phyloP scores from a whole-genome alignment of 805 yeast genomes.

The Kodamaea leandrae region DNA sequence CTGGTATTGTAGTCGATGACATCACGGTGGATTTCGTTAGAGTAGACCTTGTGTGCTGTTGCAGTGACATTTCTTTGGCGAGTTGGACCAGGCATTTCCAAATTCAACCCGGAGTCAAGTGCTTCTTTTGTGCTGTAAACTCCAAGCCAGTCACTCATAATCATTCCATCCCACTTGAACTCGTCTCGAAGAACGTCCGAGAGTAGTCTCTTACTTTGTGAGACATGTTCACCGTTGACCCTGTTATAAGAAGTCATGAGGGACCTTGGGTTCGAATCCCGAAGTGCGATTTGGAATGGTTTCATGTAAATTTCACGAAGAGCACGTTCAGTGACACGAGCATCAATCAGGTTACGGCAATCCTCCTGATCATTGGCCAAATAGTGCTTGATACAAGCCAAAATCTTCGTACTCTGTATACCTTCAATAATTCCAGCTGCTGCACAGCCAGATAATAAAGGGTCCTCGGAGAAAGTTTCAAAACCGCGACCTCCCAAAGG shows the following conservation, averaged over 20 bases:
- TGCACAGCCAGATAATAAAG: constrained; percentile 44
- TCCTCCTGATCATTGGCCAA: constrained; percentile 64
- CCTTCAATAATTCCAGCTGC: constrained; percentile 56
- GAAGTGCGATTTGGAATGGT: constrained; percentile 60
- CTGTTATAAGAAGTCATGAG: constrained; percentile 65
- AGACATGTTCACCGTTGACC: constrained; percentile 58
- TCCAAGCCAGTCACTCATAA: constrained; percentile 68
- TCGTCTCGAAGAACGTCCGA: constrained; percentile 50
- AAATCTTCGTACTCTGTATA: constrained; percentile 48
- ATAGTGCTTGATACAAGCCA: constrained; percentile 61
- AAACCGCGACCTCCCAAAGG: constrained; percentile 64
- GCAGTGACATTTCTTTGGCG: constrained; percentile 42
- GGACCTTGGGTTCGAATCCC: constrained; percentile 50
- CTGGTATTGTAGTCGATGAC: constrained; percentile 49
- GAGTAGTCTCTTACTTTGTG: constrained; percentile 44
- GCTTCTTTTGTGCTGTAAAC: constrained; percentile 47
- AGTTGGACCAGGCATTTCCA: constrained; percentile 69
- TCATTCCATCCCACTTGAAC: constrained; percentile 55
- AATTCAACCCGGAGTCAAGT: constrained; percentile 54
- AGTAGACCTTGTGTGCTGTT: constrained; percentile 40
- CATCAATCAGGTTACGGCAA: constrained; percentile 47
- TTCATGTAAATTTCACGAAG: constrained; percentile 61
- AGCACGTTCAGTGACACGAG: constrained; percentile 56
- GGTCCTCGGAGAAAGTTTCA: constrained; percentile 64
- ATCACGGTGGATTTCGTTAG: constrained; percentile 39